A percentile compares a stretch with the other conserved stretches of the same genome.
These are phyloP conservation scores for Trichoderma pleuroti DNA, from an alignment of 2,329 filamentous ascomycete species.

Conservation along the genomic window DNA sequence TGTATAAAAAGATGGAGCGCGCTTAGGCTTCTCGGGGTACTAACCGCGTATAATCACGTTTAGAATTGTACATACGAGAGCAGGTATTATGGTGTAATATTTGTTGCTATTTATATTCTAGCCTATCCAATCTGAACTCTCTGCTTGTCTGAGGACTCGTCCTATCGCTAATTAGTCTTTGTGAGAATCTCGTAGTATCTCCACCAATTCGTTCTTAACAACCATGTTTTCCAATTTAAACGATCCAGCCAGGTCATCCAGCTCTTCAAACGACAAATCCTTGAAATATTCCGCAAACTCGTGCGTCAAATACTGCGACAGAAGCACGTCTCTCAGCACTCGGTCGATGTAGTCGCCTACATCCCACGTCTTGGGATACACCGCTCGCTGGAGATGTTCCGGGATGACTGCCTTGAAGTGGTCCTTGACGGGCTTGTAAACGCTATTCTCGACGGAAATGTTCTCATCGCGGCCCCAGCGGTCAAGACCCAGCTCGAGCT, in stretches of 20 bases:
- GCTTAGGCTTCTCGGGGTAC: neutral
- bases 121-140: neutral
- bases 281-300: neutral
- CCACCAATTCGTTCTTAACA: neutral
- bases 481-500: neutral
- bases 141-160: neutral
- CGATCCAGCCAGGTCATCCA: neutral
- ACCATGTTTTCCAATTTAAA: neutral
- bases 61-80: neutral
- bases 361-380: neutral
- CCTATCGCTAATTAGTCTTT: neutral
- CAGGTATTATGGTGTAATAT: neutral
- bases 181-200: neutral
- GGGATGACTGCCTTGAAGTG: neutral
- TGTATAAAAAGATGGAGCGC: slow-evolving; percentile 22
- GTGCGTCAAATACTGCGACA: neutral
- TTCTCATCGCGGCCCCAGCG: neutral
- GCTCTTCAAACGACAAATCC: neutral
- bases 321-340: neutral
- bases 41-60: neutral
- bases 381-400: neutral
- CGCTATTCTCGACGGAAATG: neutral
- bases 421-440: neutral
- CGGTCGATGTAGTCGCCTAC: neutral
- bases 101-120: neutral